Base-by-base conservation (phyloP, 768 basidiomycete genomes). In the Tricholoma sp. region DNA sequence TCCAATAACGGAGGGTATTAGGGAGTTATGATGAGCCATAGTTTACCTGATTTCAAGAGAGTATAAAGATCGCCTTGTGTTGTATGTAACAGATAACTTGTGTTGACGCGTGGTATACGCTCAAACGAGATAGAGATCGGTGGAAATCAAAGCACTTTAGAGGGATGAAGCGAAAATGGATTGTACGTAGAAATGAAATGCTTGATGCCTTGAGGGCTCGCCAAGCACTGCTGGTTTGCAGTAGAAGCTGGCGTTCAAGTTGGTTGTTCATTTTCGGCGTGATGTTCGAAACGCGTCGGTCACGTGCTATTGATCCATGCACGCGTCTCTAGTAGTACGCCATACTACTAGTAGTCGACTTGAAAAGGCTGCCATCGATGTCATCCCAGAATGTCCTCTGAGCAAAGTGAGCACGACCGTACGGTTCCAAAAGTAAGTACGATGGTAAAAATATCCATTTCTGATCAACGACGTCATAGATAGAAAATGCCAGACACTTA, bases 1-100 rank as follows among this genome's bases (percentile, higher is more conserved):
- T 14, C 77, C 85, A 11, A 89, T 70, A 54, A 24, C 63, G 78
- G 19, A 78, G 41, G 27, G 49, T 45, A 27, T 50, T 16, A 54
- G 10, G 9, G 47, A 18, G 55, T 35, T 53, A 52, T 47, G 27
- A 31, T 51, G 27, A 31, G 24, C 9, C 50, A 52, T 29, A 37
- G 32, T 34, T n/a, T 61, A 56, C 59, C 54, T 59, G 21, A 49
- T 52, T 27, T 2, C 16, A 31, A 47, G 50, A 50, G 10, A 19
- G 29, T 0, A 6, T 29, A 4, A 22, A 47, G 41, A 35, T 39
- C 22, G 45, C 32, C 18, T 19, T 4, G 24, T 6, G 16, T 22
- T 10, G 16, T 43, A n/a, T n/a, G 14, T 16, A n/a, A 22, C 21
- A 2, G 8, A n/a, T 41, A 31, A 32, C 39, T 19, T 41, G 53